Base-by-base conservation (phyloP, 768 basidiomycete species). In the Pisolithus tinctorius region DNA sequence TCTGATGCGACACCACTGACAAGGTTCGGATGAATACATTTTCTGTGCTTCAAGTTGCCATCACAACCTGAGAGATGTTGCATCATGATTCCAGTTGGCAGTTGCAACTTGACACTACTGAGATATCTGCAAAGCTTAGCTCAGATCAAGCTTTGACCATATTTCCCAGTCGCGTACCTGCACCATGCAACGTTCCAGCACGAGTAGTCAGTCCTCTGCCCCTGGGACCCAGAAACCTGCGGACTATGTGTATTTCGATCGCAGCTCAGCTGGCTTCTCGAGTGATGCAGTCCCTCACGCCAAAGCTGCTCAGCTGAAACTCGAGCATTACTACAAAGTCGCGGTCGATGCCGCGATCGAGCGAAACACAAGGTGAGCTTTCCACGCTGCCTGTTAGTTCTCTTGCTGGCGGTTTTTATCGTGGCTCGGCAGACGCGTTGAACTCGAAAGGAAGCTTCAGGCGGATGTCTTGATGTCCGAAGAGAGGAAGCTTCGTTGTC, bases 311-410 rank as follows among this genome's bases (percentile, higher is more conserved):
- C 93, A 96, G 68, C 75, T 97, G 71, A 96, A 95, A 70, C 78
- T 98, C 48, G 96, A 98, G 71, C 86, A 94, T 65, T 96, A 85
- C 65, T 99, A 97, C 72, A 96, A 97, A 69, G 85, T 96, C 38
- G 91, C 91, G 1, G 96, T 99, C 39, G 93, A 97, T 66, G 81
- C 88, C 42, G 95, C 95, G 11, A 90, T 99, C 43, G 93, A 94
- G 63, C 76, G 96, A 48, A 97, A 97, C 65, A 80, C 84, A 48
- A 81, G 95, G 93, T 93, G 69, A 54, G 64, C 48, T 38, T 20
- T 42, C 5, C n/a, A 3, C 50, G 29, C 20, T 20, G 20, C 20
- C 20, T 20, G 20, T 20, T 13, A 11, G 9, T 14, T 25, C 31
- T 39, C 23, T 10, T 13, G 26, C 30, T 46, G 25, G 31, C 23